Evolutionary conservation across 805 yeast genomes (phyloP).

Genomic region (Pichia gijzeniarum): DNA sequence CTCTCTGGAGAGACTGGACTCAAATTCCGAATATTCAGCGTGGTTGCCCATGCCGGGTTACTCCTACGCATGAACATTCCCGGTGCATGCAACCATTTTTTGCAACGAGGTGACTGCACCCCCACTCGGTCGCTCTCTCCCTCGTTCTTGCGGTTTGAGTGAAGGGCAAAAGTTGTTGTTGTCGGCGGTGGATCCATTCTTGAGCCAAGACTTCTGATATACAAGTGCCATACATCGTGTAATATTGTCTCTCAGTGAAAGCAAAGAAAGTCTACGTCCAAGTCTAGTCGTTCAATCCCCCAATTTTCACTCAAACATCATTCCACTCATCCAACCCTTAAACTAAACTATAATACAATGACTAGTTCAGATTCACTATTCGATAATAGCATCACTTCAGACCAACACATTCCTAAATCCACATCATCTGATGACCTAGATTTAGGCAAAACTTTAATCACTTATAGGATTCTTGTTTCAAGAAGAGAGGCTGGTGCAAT

Average conservation of each 20-base stretch:
- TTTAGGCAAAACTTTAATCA: slow-evolving; percentile 27
- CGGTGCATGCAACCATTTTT: too few species aligned
- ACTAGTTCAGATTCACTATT: slow-evolving; percentile 29
- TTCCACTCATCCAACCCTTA: too few species aligned
- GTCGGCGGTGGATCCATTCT: too few species aligned
- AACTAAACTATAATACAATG: slow-evolving; percentile 2
- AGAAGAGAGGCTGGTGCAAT: slow-evolving; percentile 86
- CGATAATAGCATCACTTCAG: slow-evolving; percentile 26
- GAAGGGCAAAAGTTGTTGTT: too few species aligned
- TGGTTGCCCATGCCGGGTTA: slow-evolving; percentile 42
- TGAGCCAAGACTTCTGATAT: too few species aligned
- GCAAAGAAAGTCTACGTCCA: too few species aligned
- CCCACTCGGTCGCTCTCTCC: too few species aligned
- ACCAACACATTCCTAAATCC: slow-evolving; percentile 5
- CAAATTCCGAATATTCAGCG: slow-evolving; percentile 67
- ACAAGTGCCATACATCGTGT: too few species aligned
- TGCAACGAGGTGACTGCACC: too few species aligned
- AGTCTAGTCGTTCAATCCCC: neutral
- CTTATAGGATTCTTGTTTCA: slow-evolving; percentile 59
- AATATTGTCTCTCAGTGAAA: too few species aligned
- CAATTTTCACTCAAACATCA: neutral
- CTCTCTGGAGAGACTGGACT: slow-evolving; percentile 29
- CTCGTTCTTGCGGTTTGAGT: too few species aligned
- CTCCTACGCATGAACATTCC: too few species aligned
- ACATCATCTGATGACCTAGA: slow-evolving; percentile 16